Evolutionary conservation across 2,329 filamentous ascomycete species (phyloP), one percentile per base, ranked within the genome.

Genomic region (Didymella lethalis): DNA sequence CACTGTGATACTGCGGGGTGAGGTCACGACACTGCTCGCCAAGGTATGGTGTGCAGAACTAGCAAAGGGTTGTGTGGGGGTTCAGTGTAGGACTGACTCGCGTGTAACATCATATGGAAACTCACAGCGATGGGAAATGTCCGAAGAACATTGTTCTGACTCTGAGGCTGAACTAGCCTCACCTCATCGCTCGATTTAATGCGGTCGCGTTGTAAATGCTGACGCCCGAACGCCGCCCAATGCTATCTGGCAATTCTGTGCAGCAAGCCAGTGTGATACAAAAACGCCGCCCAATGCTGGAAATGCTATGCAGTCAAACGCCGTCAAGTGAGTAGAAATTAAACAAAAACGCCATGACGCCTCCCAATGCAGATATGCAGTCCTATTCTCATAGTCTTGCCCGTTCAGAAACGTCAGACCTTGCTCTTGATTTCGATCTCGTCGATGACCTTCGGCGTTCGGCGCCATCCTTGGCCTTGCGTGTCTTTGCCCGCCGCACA

Each of bases 371-470:
- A 66, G 58, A 62, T 65, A 60, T 50, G 52, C n/a, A 2, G 11
- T 55, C 1, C 3, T 38, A 14, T 14, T 26, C n/a, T 23, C 49
- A 75, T 62, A 75, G 62, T 57, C 64, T 74, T n/a, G 74, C 71
- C 55, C 66, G 70, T 57, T 75, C 72, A 7, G 59, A 48, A 25
- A 70, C 60, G 32, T 74, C 70, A n/a, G 54, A 50, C 45, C 70
- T 67, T 46, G 65, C 67, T 58, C 66, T 65, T 54, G 69, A 70
- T 45, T 67, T 68, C 34, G 71, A 73, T 26, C 64, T 64, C 18
- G 68, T 70, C 50, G 65, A 70, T 31, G 73, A 75, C 65, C 73
- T 74, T 53, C 74, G 73, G 63, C 69, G 72, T 48, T 75, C 73
- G 25, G 63, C 66, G 60, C 71, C 68, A 62, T 76, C 73, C 65